Base-by-base conservation (phyloP, 148 eudicot species). In the Oxyria digyna region DNA sequence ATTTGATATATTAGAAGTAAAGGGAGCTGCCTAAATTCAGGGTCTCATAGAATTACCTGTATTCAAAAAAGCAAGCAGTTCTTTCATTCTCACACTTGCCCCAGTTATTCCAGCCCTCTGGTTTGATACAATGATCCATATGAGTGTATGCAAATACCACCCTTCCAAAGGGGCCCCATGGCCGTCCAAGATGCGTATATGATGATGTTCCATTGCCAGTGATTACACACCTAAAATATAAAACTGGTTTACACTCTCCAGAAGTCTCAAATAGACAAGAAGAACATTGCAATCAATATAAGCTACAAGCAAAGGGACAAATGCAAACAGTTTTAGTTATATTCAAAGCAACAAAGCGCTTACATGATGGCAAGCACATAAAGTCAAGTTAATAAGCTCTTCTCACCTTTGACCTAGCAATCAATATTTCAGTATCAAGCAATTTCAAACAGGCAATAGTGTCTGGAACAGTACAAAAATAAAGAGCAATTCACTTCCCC, bases 121-220 rank as follows among this genome's bases (percentile, higher is more conserved):
- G 84, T 70, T 74, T 82, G 63, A 94, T 62, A 54, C 97, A 92
- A 54, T 85, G 85, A 79, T 92, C 97, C 91, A 92, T 89, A 73
- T 85, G 83, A n/a, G 91, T 85, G 76, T 89, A 88, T 14, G 94
- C 97, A 74, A 80, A 92, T 23, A 92, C 91, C 71, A 94, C 98
- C 74, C 97, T 82, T 72, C 96, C 97, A 76, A 86, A 94, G 20
- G 97, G 97, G 46, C 98, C 98, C 98, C 98, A 94, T 59, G 98
- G 98, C 27, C 98, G 87, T 69, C 98, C 98, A 52, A 94, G 98
- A 81, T 83, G 70, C 7, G 86, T 62, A 66, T 88, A 94, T 55
- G 83, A 72, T 64, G 86, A 67, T 63, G 75, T 82, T 46, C 98
- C 98, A 71, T 81, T 86, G 66, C 98, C 97, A 27, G 98, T 94